phyloP scores from a whole-genome alignment of 352 stramenopile species.

The Phytophthora macrochlamydospora region DNA sequence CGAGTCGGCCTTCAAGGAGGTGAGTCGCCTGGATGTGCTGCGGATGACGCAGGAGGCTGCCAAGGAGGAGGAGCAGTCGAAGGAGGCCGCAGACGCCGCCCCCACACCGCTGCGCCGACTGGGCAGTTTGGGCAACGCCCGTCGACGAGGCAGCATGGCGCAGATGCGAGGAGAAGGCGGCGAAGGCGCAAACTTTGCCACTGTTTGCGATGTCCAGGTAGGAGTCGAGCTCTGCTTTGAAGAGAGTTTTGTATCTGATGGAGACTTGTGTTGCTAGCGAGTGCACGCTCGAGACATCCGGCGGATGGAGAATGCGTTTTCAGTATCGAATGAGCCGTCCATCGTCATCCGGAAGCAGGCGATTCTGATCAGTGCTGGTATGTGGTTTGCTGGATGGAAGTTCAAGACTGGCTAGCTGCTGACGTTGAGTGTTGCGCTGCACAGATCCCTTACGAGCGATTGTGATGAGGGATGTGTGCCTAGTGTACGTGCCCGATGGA shows the following conservation, averaged over 20 bases:
- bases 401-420: background rate
- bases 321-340: constrained; percentile 73
- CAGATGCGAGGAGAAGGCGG: constrained; percentile 27
- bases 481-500: constrained; percentile 64
- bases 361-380: constrained; percentile 78
- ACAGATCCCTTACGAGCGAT: constrained; percentile 73
- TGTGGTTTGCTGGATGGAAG: background rate
- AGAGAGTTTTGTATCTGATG: background rate
- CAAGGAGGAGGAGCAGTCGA: constrained; percentile 21
- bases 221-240: background rate
- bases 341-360: constrained; percentile 81
- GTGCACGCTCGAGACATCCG: constrained; percentile 81
- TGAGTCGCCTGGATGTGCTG: constrained; percentile 64
- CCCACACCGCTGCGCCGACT: constrained; percentile 19
- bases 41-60: constrained; percentile 61
- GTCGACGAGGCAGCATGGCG: constrained; percentile 25
- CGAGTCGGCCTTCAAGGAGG: constrained; percentile 54
- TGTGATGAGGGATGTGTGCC: constrained; percentile 70
- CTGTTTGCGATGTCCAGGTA: constrained; percentile 51
- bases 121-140: constrained; percentile 25
- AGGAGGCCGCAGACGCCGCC: constrained; percentile 16
- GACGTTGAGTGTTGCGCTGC: constrained; percentile 1
- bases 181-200: constrained; percentile 29
- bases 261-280: constrained; percentile 28
- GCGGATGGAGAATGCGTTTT: constrained; percentile 76